A percentile compares a stretch with the other conserved stretches of the same genome.
phyloP scores from a whole-genome alignment of 768 basidiomycete species.

The Calocybe cyanea region DNA sequence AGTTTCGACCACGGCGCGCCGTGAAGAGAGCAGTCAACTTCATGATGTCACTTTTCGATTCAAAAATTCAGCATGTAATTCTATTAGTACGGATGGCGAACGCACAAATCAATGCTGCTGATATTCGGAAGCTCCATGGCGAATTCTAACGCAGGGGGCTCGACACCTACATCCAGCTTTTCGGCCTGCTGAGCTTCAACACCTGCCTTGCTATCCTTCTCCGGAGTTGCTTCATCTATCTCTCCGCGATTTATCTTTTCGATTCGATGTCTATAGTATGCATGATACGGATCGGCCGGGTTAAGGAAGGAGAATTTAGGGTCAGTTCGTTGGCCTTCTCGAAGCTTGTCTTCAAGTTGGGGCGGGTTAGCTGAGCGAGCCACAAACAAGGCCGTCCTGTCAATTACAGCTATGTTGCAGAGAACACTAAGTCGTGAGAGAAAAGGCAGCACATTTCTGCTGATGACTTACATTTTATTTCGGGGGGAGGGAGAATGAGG shows the following conservation, averaged over 20 bases:
- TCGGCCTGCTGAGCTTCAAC: constrained; percentile 34
- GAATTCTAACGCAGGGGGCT: constrained; percentile 81
- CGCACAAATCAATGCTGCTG: constrained; percentile 86
- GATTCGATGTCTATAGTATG: constrained; percentile 92
- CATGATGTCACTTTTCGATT: constrained; percentile 74
- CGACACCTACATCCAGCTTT: constrained; percentile 60
- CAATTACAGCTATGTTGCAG: constrained; percentile 72
- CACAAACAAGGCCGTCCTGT: constrained; percentile 89
- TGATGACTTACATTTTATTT: constrained; percentile 81
- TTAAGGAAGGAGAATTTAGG: constrained; percentile 99
- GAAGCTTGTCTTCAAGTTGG: constrained; percentile 94
- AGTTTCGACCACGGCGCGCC: constrained; percentile 83
- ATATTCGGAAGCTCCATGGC: constrained; percentile 84
- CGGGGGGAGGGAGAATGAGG: constrained; percentile 93
- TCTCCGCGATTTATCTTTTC: constrained; percentile 79
- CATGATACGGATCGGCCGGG: constrained; percentile 95
- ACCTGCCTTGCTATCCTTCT: constrained; percentile 41
- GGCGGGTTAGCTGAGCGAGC: constrained; percentile 92
- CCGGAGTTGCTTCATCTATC: constrained; percentile 51
- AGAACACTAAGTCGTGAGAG: constrained; percentile 1
- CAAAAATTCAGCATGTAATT: background rate
- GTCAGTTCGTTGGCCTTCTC: constrained; percentile 93
- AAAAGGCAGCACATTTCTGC: background rate
- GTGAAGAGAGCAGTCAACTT: constrained; percentile 96
- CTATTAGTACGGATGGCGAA: constrained; percentile 14